Base-by-base conservation (phyloP, 768 basidiomycete species). In the Serendipita sp. region DNA sequence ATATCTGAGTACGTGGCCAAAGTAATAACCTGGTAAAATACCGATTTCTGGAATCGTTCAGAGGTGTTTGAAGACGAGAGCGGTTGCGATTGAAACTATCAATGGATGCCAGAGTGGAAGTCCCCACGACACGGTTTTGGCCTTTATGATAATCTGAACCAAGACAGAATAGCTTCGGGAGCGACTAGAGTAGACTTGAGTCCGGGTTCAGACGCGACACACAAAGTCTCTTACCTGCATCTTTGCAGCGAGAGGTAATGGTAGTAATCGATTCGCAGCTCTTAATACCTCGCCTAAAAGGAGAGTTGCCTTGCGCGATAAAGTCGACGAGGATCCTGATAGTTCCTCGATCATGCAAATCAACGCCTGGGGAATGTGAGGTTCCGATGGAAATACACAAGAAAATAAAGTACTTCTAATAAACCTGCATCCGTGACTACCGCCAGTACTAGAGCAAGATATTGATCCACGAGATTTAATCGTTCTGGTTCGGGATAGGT, bases 1-100 rank as follows among this genome's bases (percentile, higher is more conserved):
- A 15, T 10, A 53, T 53, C 29, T 11, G 37, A 63, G 23, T 23
- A 23, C 23, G 23, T 23, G 23, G 23, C 23, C 23, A 23, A 23
- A 23, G 23, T 23, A 23, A 23, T 23, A 23, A 23, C 23, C 23
- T 23, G 23, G 23, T 23, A 23, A 23, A 23, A 40, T 66, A 87
- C 89, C 89, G 80, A 63, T 83, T 84, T 43, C 90, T 82, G 46
- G 79, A 73, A 66, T 78, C 78, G 67, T 81, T 84, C 34, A 78
- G 72, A 6, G 72, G 74, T 13, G 86, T 83, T 69, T 88, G 84
- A 43, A 89, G 69, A 53, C 88, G 81, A 4, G 83, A 76, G 64
- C 82, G 81, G 73, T 96, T 93, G n/a, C 95, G 85, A 69, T 94
- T 92, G 72, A 95, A 86, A 69, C 88, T 91, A 69, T 95, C 91